Evolutionary conservation across 106 monocot species (phyloP).

Genomic region (Acorus gramineus): DNA sequence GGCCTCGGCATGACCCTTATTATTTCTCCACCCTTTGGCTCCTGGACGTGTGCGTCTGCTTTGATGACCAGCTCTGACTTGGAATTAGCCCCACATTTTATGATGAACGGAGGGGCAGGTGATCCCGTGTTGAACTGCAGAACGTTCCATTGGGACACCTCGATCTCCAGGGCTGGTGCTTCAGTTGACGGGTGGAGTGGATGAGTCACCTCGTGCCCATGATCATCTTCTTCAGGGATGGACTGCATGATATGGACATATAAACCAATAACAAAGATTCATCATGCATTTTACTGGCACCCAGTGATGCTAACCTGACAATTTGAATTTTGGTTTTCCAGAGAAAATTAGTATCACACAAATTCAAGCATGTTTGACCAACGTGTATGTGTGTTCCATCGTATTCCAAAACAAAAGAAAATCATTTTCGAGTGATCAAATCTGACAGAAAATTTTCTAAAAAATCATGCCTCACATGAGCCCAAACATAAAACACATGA

Average conservation of each 20-base stretch:
- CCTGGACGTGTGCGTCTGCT: conserved; percentile 67
- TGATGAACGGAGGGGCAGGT: conserved; percentile 67
- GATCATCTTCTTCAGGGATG: conserved; percentile 43
- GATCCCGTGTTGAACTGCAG: conserved; percentile 96
- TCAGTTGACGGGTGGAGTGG: conserved; percentile 27
- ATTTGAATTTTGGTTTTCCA: no score
- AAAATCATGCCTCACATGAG: no score
- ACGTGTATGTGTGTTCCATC: no score
- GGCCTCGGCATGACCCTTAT: conserved; percentile 71
- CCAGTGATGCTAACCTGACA: no score
- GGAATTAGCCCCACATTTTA: conserved; percentile 94
- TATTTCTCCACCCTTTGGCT: conserved; percentile 80
- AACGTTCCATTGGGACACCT: conserved; percentile 92
- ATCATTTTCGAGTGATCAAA: no score
- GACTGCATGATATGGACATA: conserved; percentile 33
- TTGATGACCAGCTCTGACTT: conserved; percentile 78
- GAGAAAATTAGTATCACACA: no score
- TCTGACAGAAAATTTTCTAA: no score
- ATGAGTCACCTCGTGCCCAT: conserved; percentile 23
- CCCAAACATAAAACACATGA: no score
- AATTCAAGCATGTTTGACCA: no score
- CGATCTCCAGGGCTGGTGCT: conserved; percentile 28
- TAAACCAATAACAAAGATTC: no score
- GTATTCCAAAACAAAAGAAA: no score
- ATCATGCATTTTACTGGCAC: no score